These are phyloP conservation scores for Vigna reflexopilosa DNA, from an alignment of 306 rosid species.

Conservation along the genomic window DNA sequence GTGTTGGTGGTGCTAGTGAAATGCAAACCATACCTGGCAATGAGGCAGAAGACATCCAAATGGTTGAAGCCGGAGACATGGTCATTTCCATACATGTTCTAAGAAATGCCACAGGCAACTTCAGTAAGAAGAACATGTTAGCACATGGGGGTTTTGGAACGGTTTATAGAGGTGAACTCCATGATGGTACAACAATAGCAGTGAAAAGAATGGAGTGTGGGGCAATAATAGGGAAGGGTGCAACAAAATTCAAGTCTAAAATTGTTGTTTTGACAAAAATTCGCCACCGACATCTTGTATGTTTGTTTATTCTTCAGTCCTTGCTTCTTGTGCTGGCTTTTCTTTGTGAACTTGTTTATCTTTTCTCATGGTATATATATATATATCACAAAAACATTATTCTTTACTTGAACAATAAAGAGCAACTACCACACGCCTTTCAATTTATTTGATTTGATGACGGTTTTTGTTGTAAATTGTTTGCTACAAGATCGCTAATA, in stretches of 20 bases:
- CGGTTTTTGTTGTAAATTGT: too few relatives aligned
- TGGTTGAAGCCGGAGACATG: constrained; percentile 93
- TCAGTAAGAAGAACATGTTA: constrained; percentile 74
- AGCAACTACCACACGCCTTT: too few relatives aligned
- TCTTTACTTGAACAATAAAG: too few relatives aligned
- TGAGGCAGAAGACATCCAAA: constrained; percentile 78
- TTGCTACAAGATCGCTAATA: too few relatives aligned
- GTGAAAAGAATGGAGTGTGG: constrained; percentile 94
- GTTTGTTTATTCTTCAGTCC: too few relatives aligned
- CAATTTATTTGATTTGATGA: too few relatives aligned
- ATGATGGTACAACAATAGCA: constrained; percentile 84
- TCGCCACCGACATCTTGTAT: constrained; percentile 79
- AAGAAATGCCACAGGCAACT: constrained; percentile 72
- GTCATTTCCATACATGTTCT: constrained; percentile 90
- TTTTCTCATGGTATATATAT: too few relatives aligned
- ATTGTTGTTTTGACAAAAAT: constrained; percentile 90
- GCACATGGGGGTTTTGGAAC: constrained; percentile 89
- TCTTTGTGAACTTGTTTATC: too few relatives aligned
- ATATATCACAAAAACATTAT: too few relatives aligned
- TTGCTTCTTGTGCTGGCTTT: too few relatives aligned
- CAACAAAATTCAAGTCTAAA: constrained; percentile 73
- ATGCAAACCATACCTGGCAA: constrained; percentile 55
- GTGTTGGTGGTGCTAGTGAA: constrained; percentile 77
- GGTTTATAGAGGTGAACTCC: constrained; percentile 82
- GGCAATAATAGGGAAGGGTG: constrained; percentile 54